phyloP scores from a whole-genome alignment of 116 monocot genomes.

The Posidonia oceanica region DNA sequence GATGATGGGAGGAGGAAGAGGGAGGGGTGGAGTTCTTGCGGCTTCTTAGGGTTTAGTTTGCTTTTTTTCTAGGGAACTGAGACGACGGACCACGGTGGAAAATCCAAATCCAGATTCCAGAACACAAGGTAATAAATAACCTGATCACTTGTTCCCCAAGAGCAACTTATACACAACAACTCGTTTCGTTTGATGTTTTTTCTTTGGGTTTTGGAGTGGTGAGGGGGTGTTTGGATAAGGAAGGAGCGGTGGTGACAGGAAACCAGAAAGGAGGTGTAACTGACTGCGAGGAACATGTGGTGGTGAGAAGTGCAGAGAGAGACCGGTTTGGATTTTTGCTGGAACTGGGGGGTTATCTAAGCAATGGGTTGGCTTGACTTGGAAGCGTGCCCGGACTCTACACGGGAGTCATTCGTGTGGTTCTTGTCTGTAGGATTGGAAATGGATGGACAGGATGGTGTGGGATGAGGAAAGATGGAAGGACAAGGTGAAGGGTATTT shows the following conservation, averaged over 20 bases:
- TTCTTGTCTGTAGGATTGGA: background rate
- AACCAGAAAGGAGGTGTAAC: background rate
- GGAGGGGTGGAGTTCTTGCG: too few species aligned
- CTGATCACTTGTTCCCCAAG: background rate
- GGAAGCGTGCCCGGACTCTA: background rate
- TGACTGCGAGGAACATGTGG: background rate
- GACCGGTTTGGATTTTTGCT: background rate
- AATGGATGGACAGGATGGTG: background rate
- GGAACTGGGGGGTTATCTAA: background rate
- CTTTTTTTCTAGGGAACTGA: background rate
- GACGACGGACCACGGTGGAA: background rate
- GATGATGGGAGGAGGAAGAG: too few species aligned
- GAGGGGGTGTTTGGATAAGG: background rate
- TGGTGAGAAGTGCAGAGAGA: background rate
- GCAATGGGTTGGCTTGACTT: background rate
- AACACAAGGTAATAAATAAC: background rate
- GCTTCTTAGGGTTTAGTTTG: too few species aligned
- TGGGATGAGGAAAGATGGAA: too few species aligned
- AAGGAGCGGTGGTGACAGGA: background rate
- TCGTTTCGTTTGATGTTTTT: background rate
- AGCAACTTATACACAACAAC: background rate
- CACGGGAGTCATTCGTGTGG: background rate
- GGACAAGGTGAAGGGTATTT: too few species aligned
- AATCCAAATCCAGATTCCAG: background rate
- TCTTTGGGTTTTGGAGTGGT: background rate